Base-by-base conservation (phyloP, 768 basidiomycete species). In the Boletus rufocinnamomeus region DNA sequence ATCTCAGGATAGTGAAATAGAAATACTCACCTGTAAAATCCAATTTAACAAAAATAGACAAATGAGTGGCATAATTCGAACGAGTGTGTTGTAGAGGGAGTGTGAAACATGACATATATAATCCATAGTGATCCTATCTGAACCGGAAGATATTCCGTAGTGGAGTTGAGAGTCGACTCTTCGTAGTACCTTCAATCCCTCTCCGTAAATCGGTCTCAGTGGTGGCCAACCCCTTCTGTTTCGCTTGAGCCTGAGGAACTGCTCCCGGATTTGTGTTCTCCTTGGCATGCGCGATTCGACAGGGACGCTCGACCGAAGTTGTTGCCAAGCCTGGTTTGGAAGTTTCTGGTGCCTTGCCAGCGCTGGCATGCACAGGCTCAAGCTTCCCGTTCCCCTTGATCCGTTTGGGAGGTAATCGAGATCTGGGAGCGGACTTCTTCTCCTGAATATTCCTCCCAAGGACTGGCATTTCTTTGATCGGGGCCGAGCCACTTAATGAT, bases 61-160 rank as follows among this genome's bases (percentile, higher is more conserved):
- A 45, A 28, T 5, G 37, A 52, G 38, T 23, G 46, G 46, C 16
- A 44, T 55, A 25, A 43, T 56, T 49, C n/a, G 27, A 66, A 60
- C 6, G 60, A 60, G 28, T 40, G 59, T 58, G 55, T 52, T 1
- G 35, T 40, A 23, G 13, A 66, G 40, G 16, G 66, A 61, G 54
- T 52, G 57, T 57, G 45, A 32, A 53, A 55, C 30, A 60, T 44
- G 35, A 28, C 21, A 41, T 37, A 3, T 48, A 45, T 41, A 58
- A 35, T 38, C 23, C 27, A 41, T 48, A 16, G 44, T 52, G 41
- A 41, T 23, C 10, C 47, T 66, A 72, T 63, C 56, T 72, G 54
- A 72, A 69, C 40, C 71, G 65, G 21, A 72, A 74, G 34, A 72
- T 72, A 44, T 74, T 74, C 45, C 72, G 63, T 35, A 72, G 49